phyloP scores from a whole-genome alignment of 1,139 yeast species.

The Kluyveromyces marxianus region DNA sequence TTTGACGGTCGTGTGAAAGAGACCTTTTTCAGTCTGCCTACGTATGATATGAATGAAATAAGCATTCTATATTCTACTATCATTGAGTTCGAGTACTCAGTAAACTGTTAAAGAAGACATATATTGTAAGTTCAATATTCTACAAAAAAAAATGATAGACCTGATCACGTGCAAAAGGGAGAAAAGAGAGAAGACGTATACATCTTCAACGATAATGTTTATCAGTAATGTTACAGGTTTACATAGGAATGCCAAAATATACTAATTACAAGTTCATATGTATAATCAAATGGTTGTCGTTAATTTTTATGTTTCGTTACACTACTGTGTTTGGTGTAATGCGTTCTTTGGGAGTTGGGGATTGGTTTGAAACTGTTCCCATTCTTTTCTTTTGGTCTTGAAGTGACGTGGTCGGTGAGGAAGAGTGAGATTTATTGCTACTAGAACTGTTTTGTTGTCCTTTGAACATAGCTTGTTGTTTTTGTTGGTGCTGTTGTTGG shows the following conservation, averaged over 20 bases:
- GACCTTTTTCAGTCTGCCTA: too few relatives aligned
- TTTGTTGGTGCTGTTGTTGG: conserved; percentile 13
- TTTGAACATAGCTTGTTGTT: too few relatives aligned
- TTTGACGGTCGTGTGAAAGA: too few relatives aligned
- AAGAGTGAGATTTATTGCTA: not conserved
- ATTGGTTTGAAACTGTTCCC: not conserved
- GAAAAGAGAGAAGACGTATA: too few relatives aligned
- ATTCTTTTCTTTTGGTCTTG: not conserved
- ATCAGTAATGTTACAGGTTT: not conserved
- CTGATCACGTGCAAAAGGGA: too few relatives aligned
- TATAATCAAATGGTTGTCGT: not conserved
- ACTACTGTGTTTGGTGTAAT: not conserved
- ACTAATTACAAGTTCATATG: conserved; percentile 5
- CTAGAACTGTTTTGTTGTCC: not conserved
- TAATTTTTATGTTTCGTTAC: not conserved
- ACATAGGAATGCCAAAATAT: not conserved
- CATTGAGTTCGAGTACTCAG: too few relatives aligned
- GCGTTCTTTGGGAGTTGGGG: conserved; percentile 1
- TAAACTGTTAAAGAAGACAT: too few relatives aligned
- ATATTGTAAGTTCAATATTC: too few relatives aligned
- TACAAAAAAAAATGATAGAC: too few relatives aligned
- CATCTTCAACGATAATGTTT: too few relatives aligned
- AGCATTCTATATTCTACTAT: too few relatives aligned
- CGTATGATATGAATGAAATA: too few relatives aligned
- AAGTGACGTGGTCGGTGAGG: not conserved